Evolutionary conservation across 306 rosid genomes (phyloP).

Genomic region (Castanopsis chinensis): DNA sequence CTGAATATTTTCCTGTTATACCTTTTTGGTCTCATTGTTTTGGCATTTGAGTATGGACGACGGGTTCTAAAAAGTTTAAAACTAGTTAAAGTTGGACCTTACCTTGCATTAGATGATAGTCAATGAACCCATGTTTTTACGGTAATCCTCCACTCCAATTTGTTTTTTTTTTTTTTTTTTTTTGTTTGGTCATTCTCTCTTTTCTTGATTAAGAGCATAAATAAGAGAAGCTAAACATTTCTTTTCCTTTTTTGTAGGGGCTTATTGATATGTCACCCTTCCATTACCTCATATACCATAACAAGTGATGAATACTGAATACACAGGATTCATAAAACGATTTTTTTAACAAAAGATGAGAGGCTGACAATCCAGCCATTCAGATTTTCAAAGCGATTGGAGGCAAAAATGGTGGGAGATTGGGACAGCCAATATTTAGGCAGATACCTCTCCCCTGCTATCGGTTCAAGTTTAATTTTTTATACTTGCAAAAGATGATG

Average conservation of each 20-base stretch:
- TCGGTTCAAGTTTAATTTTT: not conserved
- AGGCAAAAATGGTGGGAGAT: constrained; percentile 3
- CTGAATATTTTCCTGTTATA: constrained; percentile 47
- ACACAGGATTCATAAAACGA: not conserved
- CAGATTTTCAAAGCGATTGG: not conserved
- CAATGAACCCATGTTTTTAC: constrained; percentile 15
- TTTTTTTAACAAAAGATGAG: constrained; percentile 16
- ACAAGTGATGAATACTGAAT: not conserved
- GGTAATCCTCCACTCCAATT: constrained; percentile 28
- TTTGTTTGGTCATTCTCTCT: too few species aligned
- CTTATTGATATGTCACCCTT: not conserved
- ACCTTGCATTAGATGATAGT: constrained; percentile 30
- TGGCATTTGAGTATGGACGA: constrained; percentile 44
- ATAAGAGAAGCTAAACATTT: not conserved
- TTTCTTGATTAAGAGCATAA: too few species aligned
- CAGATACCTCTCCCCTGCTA: constrained; percentile 5
- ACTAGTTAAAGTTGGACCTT: constrained; percentile 57
- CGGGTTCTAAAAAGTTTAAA: constrained; percentile 51
- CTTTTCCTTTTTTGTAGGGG: constrained; percentile 15
- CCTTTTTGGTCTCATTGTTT: constrained; percentile 55
- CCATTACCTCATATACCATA: not conserved
- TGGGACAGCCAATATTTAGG: constrained; percentile 6
- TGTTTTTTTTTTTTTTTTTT: too few species aligned
- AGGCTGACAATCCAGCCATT: not conserved
- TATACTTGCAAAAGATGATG: constrained; percentile 10